A percentile compares a stretch with the other conserved stretches of the same genome.
Evolutionary conservation across 2,329 filamentous ascomycete species (phyloP).

Genomic region (Verticillium tricorpus): DNA sequence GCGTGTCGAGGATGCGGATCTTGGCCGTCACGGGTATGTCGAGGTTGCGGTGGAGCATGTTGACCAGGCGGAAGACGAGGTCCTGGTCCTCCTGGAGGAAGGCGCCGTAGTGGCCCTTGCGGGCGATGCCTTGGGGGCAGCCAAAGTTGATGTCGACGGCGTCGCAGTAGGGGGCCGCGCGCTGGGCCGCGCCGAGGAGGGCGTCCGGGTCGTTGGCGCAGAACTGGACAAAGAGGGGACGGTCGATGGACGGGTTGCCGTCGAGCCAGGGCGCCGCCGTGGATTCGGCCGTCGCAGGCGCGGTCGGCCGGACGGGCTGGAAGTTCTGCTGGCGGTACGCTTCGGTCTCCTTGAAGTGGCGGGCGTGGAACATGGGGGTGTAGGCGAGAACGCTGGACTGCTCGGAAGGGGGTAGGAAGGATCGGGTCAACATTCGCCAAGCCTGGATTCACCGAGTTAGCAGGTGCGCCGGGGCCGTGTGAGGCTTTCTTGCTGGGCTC

Average conservation of each 20-base stretch:
- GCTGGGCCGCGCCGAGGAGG: constrained; percentile 71
- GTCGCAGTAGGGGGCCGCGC: constrained; percentile 84
- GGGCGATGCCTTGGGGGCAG: constrained; percentile 93
- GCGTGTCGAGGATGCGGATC: constrained; percentile 83
- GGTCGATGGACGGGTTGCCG: constrained; percentile 78
- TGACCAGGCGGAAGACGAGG: constrained; percentile 77
- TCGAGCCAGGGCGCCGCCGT: constrained; percentile 60
- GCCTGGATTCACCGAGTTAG: constrained; percentile 50
- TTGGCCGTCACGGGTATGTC: constrained; percentile 89
- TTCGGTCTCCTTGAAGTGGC: constrained; percentile 72
- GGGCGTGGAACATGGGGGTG: constrained; percentile 93
- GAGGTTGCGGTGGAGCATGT: constrained; percentile 73
- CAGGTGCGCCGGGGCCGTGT: not conserved
- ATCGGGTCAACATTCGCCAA: constrained; percentile 94
- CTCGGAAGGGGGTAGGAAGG: constrained; percentile 69
- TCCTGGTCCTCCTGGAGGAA: constrained; percentile 93
- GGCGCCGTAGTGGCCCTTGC: constrained; percentile 84
- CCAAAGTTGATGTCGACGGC: constrained; percentile 94
- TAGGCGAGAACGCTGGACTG: constrained; percentile 73
- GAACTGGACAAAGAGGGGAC: constrained; percentile 93
- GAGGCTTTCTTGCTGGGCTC: constrained; percentile 1
- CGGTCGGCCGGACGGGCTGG: constrained; percentile 51
- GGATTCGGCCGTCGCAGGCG: constrained; percentile 13
- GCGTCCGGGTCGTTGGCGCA: constrained; percentile 85
- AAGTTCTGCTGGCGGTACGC: constrained; percentile 80